Evolutionary conservation across 768 basidiomycete genomes (phyloP).

Genomic region (Phaffia australis): DNA sequence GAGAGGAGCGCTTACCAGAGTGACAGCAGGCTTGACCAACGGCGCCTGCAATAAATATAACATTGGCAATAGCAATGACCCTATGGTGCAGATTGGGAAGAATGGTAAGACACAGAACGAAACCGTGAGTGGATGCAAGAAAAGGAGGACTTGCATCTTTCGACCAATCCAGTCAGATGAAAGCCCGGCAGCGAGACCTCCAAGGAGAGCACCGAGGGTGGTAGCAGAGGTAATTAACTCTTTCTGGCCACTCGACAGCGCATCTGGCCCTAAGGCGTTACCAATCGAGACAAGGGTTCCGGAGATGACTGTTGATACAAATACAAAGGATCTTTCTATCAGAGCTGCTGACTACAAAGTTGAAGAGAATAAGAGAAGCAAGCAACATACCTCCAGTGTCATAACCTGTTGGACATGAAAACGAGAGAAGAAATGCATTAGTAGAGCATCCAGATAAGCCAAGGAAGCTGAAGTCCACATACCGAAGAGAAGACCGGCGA

Average conservation of each 20-base stretch:
- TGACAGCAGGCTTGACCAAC: slow-evolving; percentile 52
- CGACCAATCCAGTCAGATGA: slow-evolving; percentile 63
- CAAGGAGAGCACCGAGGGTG: slow-evolving; percentile 63
- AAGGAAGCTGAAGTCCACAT: slow-evolving; percentile 29
- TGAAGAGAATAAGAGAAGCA: neutral
- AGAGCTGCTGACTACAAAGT: neutral
- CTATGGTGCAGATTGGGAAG: neutral
- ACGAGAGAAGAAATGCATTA: neutral
- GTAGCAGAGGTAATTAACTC: slow-evolving; percentile 73
- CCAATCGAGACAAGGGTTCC: slow-evolving; percentile 68
- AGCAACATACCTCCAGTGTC: slow-evolving; percentile 48
- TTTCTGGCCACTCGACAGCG: slow-evolving; percentile 56
- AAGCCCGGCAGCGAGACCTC: slow-evolving; percentile 59
- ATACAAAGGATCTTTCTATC: neutral
- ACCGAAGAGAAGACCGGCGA: slow-evolving; percentile 69
- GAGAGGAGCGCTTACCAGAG: neutral
- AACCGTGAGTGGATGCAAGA: neutral
- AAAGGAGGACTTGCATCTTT: slow-evolving; percentile 35
- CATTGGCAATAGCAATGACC: slow-evolving; percentile 57
- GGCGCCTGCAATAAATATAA: slow-evolving; percentile 68
- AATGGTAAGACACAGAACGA: neutral
- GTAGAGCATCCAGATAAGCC: neutral
- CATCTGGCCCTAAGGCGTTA: slow-evolving; percentile 51
- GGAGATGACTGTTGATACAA: slow-evolving; percentile 47
- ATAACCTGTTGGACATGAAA: slow-evolving; percentile 47